Base-by-base conservation (phyloP, 2,329 filamentous ascomycete species). In the Aspergillus sp. region DNA sequence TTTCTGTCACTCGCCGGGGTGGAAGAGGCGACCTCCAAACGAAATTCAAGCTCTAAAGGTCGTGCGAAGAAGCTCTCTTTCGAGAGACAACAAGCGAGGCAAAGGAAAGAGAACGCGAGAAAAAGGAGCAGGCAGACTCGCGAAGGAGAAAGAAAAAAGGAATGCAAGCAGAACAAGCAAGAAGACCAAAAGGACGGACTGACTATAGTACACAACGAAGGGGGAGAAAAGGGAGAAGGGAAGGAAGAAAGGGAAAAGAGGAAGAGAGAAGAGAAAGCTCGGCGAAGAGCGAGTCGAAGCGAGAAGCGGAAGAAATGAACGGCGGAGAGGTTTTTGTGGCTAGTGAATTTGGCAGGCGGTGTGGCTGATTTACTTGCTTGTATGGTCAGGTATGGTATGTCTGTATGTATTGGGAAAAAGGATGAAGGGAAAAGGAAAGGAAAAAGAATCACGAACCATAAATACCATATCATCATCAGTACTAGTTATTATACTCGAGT, bases 1-100 rank as follows among this genome's bases (percentile, higher is more conserved):
- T 81, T 78, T 76, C 77, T 77, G 75, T 70, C 75, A 64, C 71
- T 70, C 71, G 70, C 71, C 71, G 11, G 11, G 11, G 61, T 57
- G 56, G 58, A 62, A 53, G 59, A 59, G 68, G 66, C 70, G 69
- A 72, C 70, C 69, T 68, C 67, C 64, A 69, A 67, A 64, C 58
- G 62, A 64, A 65, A 62, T 62, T 62, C 66, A 68, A 73, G 68
- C 69, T 70, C 62, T 48, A 47, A 55, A 52, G 49, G 68, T 64
- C 65, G 69, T 62, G 67, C 57, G 61, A 58, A 11, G 48, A 51
- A 71, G 70, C 72, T 73, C 72, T 74, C 70, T 72, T 71, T 69
- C 68, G 70, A 73, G 69, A 74, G 66, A 47, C 61, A 52, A 17
- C 27, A 50, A 41, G 52, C 21, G 55, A 59, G 32, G 32, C 54